Evolutionary conservation across 352 stramenopile species (phyloP).

Genomic region (Globisporangium ultimum): DNA sequence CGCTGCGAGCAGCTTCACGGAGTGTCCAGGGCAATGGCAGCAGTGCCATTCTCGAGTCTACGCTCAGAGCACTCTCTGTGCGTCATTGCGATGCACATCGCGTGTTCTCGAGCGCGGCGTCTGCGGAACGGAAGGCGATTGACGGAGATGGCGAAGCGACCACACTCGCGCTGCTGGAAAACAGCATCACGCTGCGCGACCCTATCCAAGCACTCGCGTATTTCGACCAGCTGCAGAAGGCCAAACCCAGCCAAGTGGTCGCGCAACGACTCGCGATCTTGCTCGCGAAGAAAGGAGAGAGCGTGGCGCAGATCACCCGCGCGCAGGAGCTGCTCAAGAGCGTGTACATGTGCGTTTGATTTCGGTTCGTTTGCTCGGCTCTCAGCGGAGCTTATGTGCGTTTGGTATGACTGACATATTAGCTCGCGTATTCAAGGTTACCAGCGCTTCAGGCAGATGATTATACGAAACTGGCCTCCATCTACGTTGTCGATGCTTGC

Average conservation of each 20-base stretch:
- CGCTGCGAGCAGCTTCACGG: too few relatives aligned
- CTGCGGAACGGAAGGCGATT: too few relatives aligned
- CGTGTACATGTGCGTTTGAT: constrained; percentile 15
- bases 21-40: too few relatives aligned
- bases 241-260: constrained; percentile 21
- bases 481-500: constrained; percentile 68
- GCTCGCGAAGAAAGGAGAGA: constrained; percentile 44
- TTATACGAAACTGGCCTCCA: constrained; percentile 56
- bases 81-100: too few relatives aligned
- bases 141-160: too few relatives aligned
- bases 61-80: too few relatives aligned
- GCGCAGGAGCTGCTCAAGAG: constrained; percentile 36
- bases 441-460: constrained; percentile 51
- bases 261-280: constrained; percentile 64
- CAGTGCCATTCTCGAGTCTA: too few relatives aligned
- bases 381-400: background rate
- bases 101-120: too few relatives aligned
- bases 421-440: constrained; percentile 7
- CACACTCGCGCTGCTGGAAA: constrained; percentile 24
- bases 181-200: constrained; percentile 26
- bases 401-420: background rate
- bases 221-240: constrained; percentile 41
- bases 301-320: constrained; percentile 22
- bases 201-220: constrained; percentile 35
- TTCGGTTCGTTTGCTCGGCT: too few relatives aligned